These are phyloP conservation scores for Coemansia sp. DNA, from an alignment of 192 early-diverging fungal genomes.

Conservation along the genomic window DNA sequence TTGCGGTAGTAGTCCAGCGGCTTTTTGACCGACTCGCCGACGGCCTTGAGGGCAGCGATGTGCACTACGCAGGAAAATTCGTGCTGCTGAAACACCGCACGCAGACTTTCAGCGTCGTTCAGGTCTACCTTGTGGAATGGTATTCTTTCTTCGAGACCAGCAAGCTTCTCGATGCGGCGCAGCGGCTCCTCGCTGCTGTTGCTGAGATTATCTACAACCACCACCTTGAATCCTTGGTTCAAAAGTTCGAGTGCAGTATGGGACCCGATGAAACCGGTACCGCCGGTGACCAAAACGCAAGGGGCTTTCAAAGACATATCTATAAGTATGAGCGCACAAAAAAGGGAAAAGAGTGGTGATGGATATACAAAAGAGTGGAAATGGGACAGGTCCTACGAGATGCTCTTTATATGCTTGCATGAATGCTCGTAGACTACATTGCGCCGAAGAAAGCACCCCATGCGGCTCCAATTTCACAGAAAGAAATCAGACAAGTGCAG, in stretches of 20 bases:
- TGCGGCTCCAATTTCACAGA: no score
- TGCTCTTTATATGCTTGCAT: no score
- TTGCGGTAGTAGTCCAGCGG: constrained; percentile 92
- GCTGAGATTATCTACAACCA: constrained; percentile 89
- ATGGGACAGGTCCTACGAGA: no score
- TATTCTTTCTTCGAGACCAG: constrained; percentile 49
- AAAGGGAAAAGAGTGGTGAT: no score
- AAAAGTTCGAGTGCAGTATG: constrained; percentile 86
- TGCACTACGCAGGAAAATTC: constrained; percentile 69
- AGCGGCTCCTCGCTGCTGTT: constrained; percentile 76
- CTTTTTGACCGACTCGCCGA: constrained; percentile 73
- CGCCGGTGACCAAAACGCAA: constrained; percentile 68
- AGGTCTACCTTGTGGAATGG: constrained; percentile 80
- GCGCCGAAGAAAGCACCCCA: no score
- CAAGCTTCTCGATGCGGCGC: constrained; percentile 59
- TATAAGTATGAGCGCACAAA: no score
- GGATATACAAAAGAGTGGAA: no score
- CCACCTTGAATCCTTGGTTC: constrained; percentile 71
- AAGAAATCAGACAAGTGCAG: no score
- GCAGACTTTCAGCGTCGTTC: constrained; percentile 61
- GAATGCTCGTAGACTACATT: no score
- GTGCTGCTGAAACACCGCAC: constrained; percentile 67
- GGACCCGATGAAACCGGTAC: constrained; percentile 89
- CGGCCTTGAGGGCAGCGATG: constrained; percentile 85
- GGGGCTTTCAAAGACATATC: no score